Evolutionary conservation across 208 protist genomes (phyloP), one percentile per base, ranked within the genome.

Genomic region (Blechomonas ayalai): DNA sequence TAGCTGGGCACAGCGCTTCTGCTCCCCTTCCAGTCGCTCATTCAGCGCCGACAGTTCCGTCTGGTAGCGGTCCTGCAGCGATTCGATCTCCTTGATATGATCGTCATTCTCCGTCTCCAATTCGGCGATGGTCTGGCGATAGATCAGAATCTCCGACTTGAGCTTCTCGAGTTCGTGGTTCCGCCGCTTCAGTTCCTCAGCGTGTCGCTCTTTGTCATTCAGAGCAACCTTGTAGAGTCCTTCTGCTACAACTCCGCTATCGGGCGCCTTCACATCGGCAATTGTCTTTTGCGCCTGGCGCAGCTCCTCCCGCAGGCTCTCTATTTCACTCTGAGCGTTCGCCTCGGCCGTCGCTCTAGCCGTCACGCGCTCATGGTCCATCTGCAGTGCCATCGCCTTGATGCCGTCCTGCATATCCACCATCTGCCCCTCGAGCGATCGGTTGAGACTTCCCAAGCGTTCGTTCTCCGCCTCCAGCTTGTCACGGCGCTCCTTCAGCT

Each of bases 141-240:
- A 88, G 31, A 92, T 86, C 19, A 82, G 52, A 48, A 92, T 89
- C 44, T 92, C 84, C 19, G 80, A 85, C 65, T 84, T 92, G 43
- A 81, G 59, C 68, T 84, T 83, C 36, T 92, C 79, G 24, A 83
- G 36, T 32, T 92, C 79, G 47, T 68, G 40, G 29, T 22, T 53
- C 38, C 67, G 66, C 20, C 39, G 55, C 33, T 59, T 59, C n/a
- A 68, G 60, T 10, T 89, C 76, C 38, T 82, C 77, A 9, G 24
- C 37, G 1, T 67, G 38, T 13, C 47, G 47, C 27, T 82, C 70
- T 24, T 74, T 75, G 48, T 90, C 80, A 0, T 43, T 52, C 0
- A 79, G 32, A 13, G 73, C 51, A 12, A 67, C 62, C 42, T 79
- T 57, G 42, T 90, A 81, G 28, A 88, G 76, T 0, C 57, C 77